Evolutionary conservation across 2,329 filamentous ascomycete genomes (phyloP), one percentile per base, ranked within the genome.

Genomic region (Penicillium janthinellum): DNA sequence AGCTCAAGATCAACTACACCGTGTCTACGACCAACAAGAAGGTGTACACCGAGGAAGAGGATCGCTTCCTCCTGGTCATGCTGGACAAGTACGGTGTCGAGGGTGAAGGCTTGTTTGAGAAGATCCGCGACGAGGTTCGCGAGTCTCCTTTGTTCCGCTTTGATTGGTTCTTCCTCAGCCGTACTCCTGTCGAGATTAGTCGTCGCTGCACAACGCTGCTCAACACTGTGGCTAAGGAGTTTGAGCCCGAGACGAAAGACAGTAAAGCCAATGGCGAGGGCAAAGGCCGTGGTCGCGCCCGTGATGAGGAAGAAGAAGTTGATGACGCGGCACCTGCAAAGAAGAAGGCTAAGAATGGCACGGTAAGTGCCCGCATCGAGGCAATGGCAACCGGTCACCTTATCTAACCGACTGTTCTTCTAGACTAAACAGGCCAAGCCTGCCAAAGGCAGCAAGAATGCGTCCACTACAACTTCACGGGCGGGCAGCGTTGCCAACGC

Each of bases 11-110:
- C 81, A 98, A 96, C 79, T 99, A 99, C 78, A 96, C 93, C 0
- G 95, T 99, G 31, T 96, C 92, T 6, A 99, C 95, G 2, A 99
- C 96, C 10, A 99, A 99, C 85, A 99, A 99, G 82, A 99, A 99
- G 81, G 93, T 99, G 0, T 99, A 99, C 75, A 98, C 93, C 0
- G 96, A 99, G 74, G 95, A 99, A 73, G 95, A 99, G 76, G 95
- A 99, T 73, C 87, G 95, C 3, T 99, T 99, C 79, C 79, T 99
- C 54, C 84, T 99, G 37, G 94, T 99, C 52, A 89, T 97, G 79
- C 84, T 99, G 5, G 92, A 99, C 78, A 91, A 89, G 75, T 90
- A 92, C 69, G 95, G 96, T 6, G 88, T 99, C 38, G 96, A 99
- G 73, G 90, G 90, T 1, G 94, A 98, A 70, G 87, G 87, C 37